Evolutionary conservation across 2,329 filamentous ascomycete genomes (phyloP), one percentile per base, ranked within the genome.

Genomic region (Dothiorella sarmentorum): DNA sequence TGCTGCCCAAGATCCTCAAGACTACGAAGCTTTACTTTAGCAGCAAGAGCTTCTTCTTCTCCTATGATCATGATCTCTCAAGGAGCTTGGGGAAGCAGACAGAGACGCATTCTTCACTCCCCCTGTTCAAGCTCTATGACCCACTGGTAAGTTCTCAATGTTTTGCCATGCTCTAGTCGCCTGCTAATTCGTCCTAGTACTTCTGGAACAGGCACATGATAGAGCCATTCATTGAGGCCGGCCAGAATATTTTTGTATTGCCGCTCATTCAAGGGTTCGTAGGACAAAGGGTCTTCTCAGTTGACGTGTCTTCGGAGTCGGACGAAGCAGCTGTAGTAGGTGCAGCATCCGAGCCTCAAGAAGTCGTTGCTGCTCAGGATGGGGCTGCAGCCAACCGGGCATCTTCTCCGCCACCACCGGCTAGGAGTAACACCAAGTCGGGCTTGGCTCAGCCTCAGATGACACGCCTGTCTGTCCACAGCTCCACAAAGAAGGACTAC

Each of bases 201-300:
- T 97, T 97, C 72, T 99, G 94, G 93, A 99, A 99, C 68, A 82
- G 81, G 24, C 80, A 91, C 68, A 80, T 97, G 13, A 76, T 90
- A 24, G 75, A 82, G 26, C 86, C 89, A 0, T 91, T 99, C 61
- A 82, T 91, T 47, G 82, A 89, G 17, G 80, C 82, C n/a, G 86
- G 88, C 0, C 84, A 90, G 20, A 84, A 91, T 65, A 77, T 79
- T 0, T 81, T 96, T 56, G 80, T 88, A 1, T 75, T 97, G 20
- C 94, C 94, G 2, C 66, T 99, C 3, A 89, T 99, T 74, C 94
- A 97, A 73, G 94, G 94, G 0, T 99, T 97, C 65, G 85, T 99
- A 18, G 93, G 93, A 1, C 94, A 97, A 73, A 81, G 85, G 62
- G 79, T 85, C 2, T 97, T 99, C 69, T 82, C 86, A 7, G 84